Base-by-base conservation (phyloP, 345 rosid genomes). In the Clarkia xantiana region DNA sequence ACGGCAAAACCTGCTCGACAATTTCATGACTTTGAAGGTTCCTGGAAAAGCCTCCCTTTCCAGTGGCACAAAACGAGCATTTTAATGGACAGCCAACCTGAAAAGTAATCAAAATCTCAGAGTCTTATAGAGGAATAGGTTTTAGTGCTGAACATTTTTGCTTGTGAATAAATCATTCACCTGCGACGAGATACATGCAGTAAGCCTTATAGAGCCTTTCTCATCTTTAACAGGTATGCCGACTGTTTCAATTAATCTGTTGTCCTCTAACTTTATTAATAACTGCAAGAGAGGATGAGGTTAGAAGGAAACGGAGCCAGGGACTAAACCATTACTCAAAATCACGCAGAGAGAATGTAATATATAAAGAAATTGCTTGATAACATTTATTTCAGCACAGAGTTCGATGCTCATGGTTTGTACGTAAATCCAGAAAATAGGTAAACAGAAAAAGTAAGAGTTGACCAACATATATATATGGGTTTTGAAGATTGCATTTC, bases 21-120 rank as follows among this genome's bases (percentile, higher is more conserved):
- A 91, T 86, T 64, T 86, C 98, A 65, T 91, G 98, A 51, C 82
- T 60, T 45, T 65, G 55, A 58, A 91, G 98, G 72, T 91, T 91
- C 64, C 98, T 80, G 34, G 94, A 84, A 67, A 65, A 91, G 14
- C 96, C 98, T 49, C 98, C 98, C 69, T 84, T 91, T 41, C 96
- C 98, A 38, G 98, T 86, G 58, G 98, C 96, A 78, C 96, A 86
- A 65, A 91, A 91, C n/a, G 94, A 91, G 72, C 96, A 84, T 42
- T 79, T 87, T 62, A 91, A 67, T 0, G 98, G 95, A 67, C 96
- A 86, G 22, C 98, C 98, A 16, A 91, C 98, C 98, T 91, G 75
- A 54, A 64, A 15, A 40, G 23, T 43, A 12, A 45, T 20, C 43
- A 15, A 55, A 47, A 53, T 3, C 36, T 29, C 36, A 29, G 36